Percentiles rank a stretch among this genome's conserved stretches.
Evolutionary conservation across 306 rosid genomes (phyloP).

Genomic region (Sindora glabra): DNA sequence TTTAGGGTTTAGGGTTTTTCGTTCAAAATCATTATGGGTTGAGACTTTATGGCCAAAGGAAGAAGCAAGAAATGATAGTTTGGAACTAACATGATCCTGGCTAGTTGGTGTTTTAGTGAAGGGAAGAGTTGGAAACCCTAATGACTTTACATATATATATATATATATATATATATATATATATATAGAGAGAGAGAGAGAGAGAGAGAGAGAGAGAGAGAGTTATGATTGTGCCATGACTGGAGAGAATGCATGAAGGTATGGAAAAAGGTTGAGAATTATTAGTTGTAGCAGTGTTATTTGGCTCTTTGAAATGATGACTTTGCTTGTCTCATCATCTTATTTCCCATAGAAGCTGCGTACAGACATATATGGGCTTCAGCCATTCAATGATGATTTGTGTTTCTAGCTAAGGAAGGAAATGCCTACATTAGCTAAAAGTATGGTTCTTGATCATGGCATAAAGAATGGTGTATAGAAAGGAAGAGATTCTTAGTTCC

Average conservation of each 20-base stretch:
- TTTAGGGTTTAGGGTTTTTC: slow-evolving; percentile 42
- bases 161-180: no score
- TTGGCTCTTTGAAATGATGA: slow-evolving; percentile 22
- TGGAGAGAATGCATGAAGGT: slow-evolving; percentile 33
- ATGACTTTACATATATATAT: no score
- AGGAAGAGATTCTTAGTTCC: no score
- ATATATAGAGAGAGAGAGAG: slow-evolving; percentile 11
- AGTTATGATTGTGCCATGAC: slow-evolving; percentile 27
- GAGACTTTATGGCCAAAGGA: slow-evolving; percentile 20
- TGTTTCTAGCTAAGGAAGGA: slow-evolving; percentile 24
- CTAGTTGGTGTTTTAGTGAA: no score
- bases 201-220: slow-evolving; percentile 11
- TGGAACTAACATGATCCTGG: no score
- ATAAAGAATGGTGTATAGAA: no score
- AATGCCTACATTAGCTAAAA: slow-evolving; percentile 21
- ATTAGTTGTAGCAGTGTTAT: slow-evolving; percentile 18
- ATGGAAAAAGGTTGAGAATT: slow-evolving; percentile 22
- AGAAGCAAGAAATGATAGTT: no score
- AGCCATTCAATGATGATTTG: slow-evolving; percentile 28
- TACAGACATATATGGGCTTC: slow-evolving; percentile 29
- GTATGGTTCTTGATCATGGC: slow-evolving; percentile 16
- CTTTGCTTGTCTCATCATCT: slow-evolving; percentile 38
- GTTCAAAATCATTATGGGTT: slow-evolving; percentile 5
- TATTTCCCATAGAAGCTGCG: slow-evolving; percentile 21
- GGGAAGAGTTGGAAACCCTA: slow-evolving; percentile 11